Percentiles rank a stretch among this genome's conserved stretches.
These are phyloP conservation scores for Alternaria rosae DNA, from an alignment of 2,329 filamentous ascomycete species.

Conservation along the genomic window DNA sequence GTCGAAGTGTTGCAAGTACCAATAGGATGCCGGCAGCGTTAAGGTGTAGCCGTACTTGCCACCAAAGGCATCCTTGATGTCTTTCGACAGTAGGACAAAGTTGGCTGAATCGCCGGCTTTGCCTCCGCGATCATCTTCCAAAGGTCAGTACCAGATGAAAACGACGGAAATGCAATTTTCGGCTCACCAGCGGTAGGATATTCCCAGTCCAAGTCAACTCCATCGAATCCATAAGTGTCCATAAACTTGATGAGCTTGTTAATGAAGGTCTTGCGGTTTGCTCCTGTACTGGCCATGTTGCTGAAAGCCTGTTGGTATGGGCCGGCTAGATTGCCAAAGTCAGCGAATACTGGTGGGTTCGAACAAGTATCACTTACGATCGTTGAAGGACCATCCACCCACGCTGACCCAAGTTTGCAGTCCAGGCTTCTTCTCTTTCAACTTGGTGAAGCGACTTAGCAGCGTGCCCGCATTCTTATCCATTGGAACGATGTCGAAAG, in stretches of 20 bases:
- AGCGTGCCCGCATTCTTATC: neutral
- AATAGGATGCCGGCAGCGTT: slow-evolving; percentile 28
- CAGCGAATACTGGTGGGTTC: neutral
- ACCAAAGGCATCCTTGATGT: slow-evolving; percentile 16
- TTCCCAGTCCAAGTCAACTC: slow-evolving; percentile 56
- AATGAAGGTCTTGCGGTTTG: slow-evolving; percentile 44
- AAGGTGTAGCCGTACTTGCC: slow-evolving; percentile 17
- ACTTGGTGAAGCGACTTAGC: neutral
- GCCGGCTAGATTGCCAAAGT: slow-evolving; percentile 38
- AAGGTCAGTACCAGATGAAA: too few relatives aligned
- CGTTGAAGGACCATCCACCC: slow-evolving; percentile 53
- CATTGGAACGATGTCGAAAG: slow-evolving; percentile 11
- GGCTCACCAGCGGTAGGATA: slow-evolving; percentile 11
- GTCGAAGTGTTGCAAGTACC: slow-evolving; percentile 35
- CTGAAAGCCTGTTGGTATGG: slow-evolving; percentile 43
- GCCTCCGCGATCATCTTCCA: slow-evolving; percentile 2
- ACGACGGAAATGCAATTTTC: too few relatives aligned
- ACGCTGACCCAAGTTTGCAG: slow-evolving; percentile 52
- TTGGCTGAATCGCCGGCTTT: slow-evolving; percentile 1
- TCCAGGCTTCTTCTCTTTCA: slow-evolving; percentile 40
- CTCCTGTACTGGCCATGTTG: slow-evolving; percentile 32
- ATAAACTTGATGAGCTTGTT: slow-evolving; percentile 49
- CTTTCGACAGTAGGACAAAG: neutral
- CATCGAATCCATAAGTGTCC: slow-evolving; percentile 51
- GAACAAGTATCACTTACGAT: neutral